Evolutionary conservation across 768 basidiomycete species (phyloP).

Genomic region (Amanita molliuscula): DNA sequence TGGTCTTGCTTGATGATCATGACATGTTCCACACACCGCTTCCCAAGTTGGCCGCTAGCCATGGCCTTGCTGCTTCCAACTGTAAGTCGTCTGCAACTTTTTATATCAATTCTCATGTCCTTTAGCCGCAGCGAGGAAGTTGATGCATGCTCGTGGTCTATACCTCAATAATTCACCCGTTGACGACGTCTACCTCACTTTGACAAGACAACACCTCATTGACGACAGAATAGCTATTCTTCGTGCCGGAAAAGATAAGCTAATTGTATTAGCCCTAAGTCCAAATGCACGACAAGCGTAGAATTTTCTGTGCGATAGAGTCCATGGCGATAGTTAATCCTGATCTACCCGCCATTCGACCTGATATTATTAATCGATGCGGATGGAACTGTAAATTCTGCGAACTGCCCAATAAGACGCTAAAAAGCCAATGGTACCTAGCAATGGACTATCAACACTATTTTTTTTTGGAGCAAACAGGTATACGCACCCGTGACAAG

Average conservation of each 20-base stretch:
- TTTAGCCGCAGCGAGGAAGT: constrained; percentile 52
- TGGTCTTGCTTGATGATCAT: constrained; percentile 37
- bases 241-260: constrained; percentile 66
- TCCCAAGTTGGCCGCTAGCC: constrained; percentile 47
- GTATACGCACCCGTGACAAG: constrained; percentile 63
- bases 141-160: constrained; percentile 56
- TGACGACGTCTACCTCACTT: constrained; percentile 32
- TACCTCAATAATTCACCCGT: constrained; percentile 61
- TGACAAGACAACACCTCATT: constrained; percentile 40
- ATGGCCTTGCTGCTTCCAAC: constrained; percentile 51
- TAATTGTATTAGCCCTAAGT: constrained; percentile 37
- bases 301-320: not conserved
- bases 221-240: constrained; percentile 53
- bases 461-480: not conserved
- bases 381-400: constrained; percentile 71
- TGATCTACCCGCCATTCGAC: not conserved
- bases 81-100: constrained; percentile 30
- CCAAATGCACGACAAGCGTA: not conserved
- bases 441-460: constrained; percentile 4
- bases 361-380: constrained; percentile 44
- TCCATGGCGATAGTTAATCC: not conserved
- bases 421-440: constrained; percentile 86
- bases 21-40: constrained; percentile 47
- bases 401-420: constrained; percentile 89
- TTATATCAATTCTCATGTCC: constrained; percentile 1